Evolutionary conservation across 2,329 filamentous ascomycete species (phyloP).

Genomic region (Neoscytalidium dimidiatum): DNA sequence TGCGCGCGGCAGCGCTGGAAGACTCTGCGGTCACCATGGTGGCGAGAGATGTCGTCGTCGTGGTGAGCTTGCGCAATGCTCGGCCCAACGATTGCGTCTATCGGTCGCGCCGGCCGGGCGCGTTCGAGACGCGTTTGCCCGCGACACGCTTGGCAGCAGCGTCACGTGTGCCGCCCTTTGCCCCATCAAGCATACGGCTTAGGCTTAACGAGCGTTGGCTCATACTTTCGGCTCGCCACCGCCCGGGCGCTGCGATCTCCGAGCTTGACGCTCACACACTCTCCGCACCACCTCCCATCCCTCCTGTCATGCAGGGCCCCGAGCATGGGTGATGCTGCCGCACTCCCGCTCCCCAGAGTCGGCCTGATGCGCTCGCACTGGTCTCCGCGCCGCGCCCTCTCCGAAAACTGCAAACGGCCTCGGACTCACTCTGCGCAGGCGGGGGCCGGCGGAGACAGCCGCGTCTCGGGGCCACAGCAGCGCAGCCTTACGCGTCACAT

Average conservation of each 20-base stretch:
- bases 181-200: not conserved
- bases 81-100: not conserved
- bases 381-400: not conserved
- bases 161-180: not conserved
- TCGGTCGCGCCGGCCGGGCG: not conserved
- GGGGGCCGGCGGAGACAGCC: slow-evolving; percentile 6
- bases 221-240: slow-evolving; percentile 6
- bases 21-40: slow-evolving; percentile 52
- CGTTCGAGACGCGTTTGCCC: slow-evolving; percentile 6
- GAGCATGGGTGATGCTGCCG: not conserved
- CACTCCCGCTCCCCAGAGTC: slow-evolving; percentile 1
- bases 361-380: slow-evolving; percentile 1
- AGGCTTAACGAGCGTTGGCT: not conserved
- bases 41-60: slow-evolving; percentile 2
- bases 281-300: slow-evolving; percentile 10
- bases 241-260: slow-evolving; percentile 9
- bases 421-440: not conserved
- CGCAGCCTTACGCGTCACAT: slow-evolving; percentile 20
- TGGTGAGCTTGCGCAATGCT: slow-evolving; percentile 7
- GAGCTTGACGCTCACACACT: slow-evolving; percentile 3
- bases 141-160: not conserved
- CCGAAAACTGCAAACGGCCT: not conserved
- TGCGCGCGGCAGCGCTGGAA: slow-evolving; percentile 48
- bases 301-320: slow-evolving; percentile 9
- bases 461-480: slow-evolving; percentile 9